These are phyloP conservation scores for Dipteronia dyeriana DNA, from an alignment of 345 rosid species.

Conservation along the genomic window DNA sequence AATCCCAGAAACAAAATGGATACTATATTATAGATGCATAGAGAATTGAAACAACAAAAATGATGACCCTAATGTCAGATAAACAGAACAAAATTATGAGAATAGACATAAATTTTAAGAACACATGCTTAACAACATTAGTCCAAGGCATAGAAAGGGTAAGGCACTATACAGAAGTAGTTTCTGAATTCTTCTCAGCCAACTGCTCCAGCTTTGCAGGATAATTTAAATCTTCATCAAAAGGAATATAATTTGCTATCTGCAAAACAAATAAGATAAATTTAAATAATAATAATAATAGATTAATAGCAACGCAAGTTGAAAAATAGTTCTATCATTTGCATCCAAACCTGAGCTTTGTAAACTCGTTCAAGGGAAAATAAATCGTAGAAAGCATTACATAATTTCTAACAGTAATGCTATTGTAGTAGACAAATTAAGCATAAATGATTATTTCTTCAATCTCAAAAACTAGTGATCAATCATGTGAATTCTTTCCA, in stretches of 20 bases:
- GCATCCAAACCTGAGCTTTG: not conserved
- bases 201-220: constrained; percentile 83
- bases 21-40: not conserved
- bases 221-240: constrained; percentile 81
- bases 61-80: not conserved
- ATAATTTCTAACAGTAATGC: not conserved
- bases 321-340: not conserved
- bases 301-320: not conserved
- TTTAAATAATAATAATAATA: not conserved
- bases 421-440: not conserved
- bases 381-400: not conserved
- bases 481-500: not conserved
- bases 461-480: not conserved
- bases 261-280: constrained; percentile 37
- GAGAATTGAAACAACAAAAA: constrained; percentile 2
- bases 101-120: not conserved
- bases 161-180: constrained; percentile 40
- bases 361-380: not conserved
- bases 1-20: not conserved
- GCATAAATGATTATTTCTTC: constrained; percentile 2
- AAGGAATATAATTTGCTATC: constrained; percentile 88
- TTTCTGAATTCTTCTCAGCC: constrained; percentile 49
- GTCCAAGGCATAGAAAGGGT: not conserved
- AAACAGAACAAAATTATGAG: constrained; percentile 1
- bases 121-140: constrained; percentile 13